Evolutionary conservation across 768 basidiomycete species (phyloP).

Genomic region (Hemileccinum rubropunctum): DNA sequence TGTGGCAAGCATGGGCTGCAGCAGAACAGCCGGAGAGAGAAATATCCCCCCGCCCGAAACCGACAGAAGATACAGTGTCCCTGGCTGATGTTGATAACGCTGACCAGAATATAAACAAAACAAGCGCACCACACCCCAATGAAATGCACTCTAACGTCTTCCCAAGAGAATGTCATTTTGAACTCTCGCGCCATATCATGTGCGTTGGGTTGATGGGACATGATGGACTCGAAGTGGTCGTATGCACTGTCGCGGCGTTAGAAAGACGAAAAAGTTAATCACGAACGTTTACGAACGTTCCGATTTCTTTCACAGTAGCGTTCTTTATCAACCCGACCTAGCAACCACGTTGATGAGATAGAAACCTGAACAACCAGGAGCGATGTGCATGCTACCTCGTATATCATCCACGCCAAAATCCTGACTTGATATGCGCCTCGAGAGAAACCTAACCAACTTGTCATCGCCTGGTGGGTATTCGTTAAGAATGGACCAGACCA

Average conservation of each 20-base stretch:
- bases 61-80: constrained; percentile 67
- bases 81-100: constrained; percentile 26
- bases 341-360: background rate
- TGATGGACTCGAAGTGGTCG: constrained; percentile 14
- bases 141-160: constrained; percentile 46
- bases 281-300: constrained; percentile 5
- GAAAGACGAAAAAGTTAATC: background rate
- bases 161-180: constrained; percentile 42
- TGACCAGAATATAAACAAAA: background rate
- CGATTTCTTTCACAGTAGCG: constrained; percentile 29
- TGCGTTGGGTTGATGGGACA: constrained; percentile 14
- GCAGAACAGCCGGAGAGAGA: constrained; percentile 53
- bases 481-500: background rate
- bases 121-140: constrained; percentile 47
- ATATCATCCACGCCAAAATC: constrained; percentile 37
- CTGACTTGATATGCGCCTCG: constrained; percentile 40
- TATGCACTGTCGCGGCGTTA: constrained; percentile 10
- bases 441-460: constrained; percentile 32
- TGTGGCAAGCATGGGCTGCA: constrained; percentile 51
- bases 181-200: constrained; percentile 28
- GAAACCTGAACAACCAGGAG: background rate
- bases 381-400: constrained; percentile 21
- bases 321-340: constrained; percentile 31
- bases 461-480: background rate
- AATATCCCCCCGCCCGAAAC: constrained; percentile 43